Percentiles rank a stretch among this genome's conserved stretches.
Evolutionary conservation across 257 asterid species (phyloP).

Genomic region (Verbascum thapsus): DNA sequence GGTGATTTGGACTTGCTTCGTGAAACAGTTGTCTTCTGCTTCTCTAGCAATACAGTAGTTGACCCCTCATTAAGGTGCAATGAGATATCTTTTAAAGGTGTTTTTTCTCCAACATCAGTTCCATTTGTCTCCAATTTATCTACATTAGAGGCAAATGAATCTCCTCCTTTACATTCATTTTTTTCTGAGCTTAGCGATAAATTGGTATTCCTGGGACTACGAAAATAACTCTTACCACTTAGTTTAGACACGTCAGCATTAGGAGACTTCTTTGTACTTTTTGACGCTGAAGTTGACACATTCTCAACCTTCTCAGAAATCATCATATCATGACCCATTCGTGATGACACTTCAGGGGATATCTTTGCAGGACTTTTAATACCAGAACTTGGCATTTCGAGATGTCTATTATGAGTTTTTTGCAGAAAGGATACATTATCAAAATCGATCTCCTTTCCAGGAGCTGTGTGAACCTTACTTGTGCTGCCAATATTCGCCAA

Average conservation of each 20-base stretch:
- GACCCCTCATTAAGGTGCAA: conserved; percentile 39
- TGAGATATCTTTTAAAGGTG: conserved; percentile 34
- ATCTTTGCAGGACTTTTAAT: conserved; percentile 37
- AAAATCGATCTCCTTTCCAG: conserved; percentile 37
- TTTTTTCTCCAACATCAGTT: conserved; percentile 30
- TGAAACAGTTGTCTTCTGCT: conserved; percentile 44
- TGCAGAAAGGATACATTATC: conserved; percentile 30
- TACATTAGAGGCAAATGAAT: conserved; percentile 31
- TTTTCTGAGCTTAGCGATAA: conserved; percentile 41
- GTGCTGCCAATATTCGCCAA: conserved; percentile 31
- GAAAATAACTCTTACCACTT: conserved; percentile 35
- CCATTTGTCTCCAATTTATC: conserved; percentile 36
- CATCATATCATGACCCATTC: conserved; percentile 23
- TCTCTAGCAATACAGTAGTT: conserved; percentile 35
- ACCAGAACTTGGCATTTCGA: conserved; percentile 37
- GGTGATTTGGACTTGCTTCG: conserved; percentile 41
- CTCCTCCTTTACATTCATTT: conserved; percentile 35
- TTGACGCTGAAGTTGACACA: conserved; percentile 41
- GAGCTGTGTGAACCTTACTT: conserved; percentile 34
- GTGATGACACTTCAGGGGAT: conserved; percentile 36
- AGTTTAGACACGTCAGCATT: conserved; percentile 36
- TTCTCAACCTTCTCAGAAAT: conserved; percentile 33
- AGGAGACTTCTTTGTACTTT: conserved; percentile 45
- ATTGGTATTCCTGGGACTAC: conserved; percentile 38
- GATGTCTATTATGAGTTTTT: conserved; percentile 28